A percentile compares a stretch with the other conserved stretches of the same genome.
These are phyloP conservation scores for Phascolomyces articulosus DNA, from an alignment of 371 early-diverging fungal species.

Conservation along the genomic window DNA sequence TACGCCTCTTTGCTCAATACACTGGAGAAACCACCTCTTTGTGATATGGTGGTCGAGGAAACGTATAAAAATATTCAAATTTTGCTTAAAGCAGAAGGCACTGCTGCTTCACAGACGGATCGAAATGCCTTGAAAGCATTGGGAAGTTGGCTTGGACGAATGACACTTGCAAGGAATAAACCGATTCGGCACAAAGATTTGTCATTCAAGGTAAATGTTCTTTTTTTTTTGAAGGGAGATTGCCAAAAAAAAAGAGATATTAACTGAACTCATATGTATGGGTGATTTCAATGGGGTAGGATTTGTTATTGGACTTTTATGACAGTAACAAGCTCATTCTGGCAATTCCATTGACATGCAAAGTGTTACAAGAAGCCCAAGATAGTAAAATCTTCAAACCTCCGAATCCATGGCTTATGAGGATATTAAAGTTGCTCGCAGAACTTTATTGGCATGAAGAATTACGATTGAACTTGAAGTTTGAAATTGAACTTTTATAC, in stretches of 20 bases:
- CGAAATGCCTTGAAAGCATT: constrained; percentile 89
- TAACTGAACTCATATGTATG: too few relatives aligned
- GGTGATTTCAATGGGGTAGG: too few relatives aligned
- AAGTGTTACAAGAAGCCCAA: constrained; percentile 87
- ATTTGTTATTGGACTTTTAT: constrained; percentile 87
- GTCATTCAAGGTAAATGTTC: constrained; percentile 86
- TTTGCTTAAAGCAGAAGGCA: constrained; percentile 87
- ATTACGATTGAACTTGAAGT: constrained; percentile 90
- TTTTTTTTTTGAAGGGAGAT: too few relatives aligned
- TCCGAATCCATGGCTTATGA: constrained; percentile 98
- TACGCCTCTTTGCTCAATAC: constrained; percentile 81
- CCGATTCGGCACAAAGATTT: constrained; percentile 95
- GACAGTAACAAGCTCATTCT: constrained; percentile 84
- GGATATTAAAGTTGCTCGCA: constrained; percentile 85
- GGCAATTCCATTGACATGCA: constrained; percentile 97
- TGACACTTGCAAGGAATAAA: constrained; percentile 89
- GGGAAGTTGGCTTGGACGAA: constrained; percentile 95
- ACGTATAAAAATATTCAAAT: constrained; percentile 83
- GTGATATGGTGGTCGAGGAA: constrained; percentile 80
- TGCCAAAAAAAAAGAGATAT: not conserved
- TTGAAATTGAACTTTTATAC: constrained; percentile 96
- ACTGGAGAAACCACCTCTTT: constrained; percentile 60
- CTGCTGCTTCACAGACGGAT: constrained; percentile 82
- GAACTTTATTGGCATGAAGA: constrained; percentile 94
- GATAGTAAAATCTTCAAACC: constrained; percentile 88